Evolutionary conservation across 2,329 filamentous ascomycete genomes (phyloP), one percentile per base, ranked within the genome.

Genomic region (Talaromyces funiculosus): DNA sequence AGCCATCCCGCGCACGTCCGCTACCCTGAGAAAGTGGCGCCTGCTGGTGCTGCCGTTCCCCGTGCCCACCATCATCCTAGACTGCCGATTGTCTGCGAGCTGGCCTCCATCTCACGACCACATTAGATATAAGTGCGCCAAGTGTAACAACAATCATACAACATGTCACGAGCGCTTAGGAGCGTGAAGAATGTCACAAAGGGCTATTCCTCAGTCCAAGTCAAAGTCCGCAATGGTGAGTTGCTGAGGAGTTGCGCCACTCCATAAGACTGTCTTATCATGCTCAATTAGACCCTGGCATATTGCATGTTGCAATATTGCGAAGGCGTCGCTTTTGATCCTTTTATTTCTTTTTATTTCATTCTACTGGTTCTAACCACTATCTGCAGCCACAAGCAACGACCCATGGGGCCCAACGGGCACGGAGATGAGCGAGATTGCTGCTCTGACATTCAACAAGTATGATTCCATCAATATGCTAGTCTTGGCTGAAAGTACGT

Each of bases 131-230:
- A 18, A 31, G 35, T 49, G 55, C 24, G 22, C 6, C 31, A 10
- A n/a, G n/a, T n/a, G 12, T 16, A n/a, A 16, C 22, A 59, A 40
- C 37, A 59, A 7, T 33, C 54, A 37, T 45, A 29, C 35, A 71
- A 62, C 59, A 99, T 99, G 94, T 97, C 93, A 62, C 95, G 95
- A 80, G 92, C 97, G 75, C 91, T 97, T 74, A 86, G 94, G 78
- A 96, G 90, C 75, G 92, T 97, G 72, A 97, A 97, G 82, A 99
- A 97, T 82, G 93, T 99, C 78, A 97, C 94, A 76, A 99, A 97
- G 81, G 94, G 94, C 69, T 99, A 99, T 75, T 97, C 93, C 37
- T 87, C 84, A 67, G 91, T 95, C 70, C 93, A 99, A 82, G 90
- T 97, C 76, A 97, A 97, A 82, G 94, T 99, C 77, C 88, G 92